Evolutionary conservation across 805 yeast genomes (phyloP).

Genomic region (Nakazawaea ambrosiae): DNA sequence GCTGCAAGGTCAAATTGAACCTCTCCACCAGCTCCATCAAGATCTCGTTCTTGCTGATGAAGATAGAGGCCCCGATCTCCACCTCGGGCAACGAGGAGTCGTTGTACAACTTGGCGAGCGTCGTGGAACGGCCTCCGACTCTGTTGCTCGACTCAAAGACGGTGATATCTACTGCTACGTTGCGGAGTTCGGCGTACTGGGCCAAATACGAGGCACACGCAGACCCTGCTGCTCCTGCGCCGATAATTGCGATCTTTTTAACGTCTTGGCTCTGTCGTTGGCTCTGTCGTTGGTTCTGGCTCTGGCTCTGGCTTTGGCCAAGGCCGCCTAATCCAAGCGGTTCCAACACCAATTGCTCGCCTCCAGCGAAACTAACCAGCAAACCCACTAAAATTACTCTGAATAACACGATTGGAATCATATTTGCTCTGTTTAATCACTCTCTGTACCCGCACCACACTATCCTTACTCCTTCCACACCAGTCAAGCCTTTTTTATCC

Average conservation of each 20-base stretch:
- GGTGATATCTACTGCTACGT: constrained; percentile 26
- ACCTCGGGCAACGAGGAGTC: constrained; percentile 10
- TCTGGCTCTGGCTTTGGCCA: too few species aligned
- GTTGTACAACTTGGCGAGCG: constrained; percentile 20
- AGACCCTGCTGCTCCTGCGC: constrained; percentile 48
- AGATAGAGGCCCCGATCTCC: constrained; percentile 42
- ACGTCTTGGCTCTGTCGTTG: too few species aligned
- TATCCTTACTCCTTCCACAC: too few species aligned
- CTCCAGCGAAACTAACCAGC: too few species aligned
- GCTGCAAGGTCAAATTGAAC: constrained; percentile 23
- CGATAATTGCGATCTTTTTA: constrained; percentile 34
- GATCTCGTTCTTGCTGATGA: constrained; percentile 32
- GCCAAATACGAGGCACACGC: constrained; percentile 39
- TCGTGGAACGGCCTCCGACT: constrained; percentile 40
- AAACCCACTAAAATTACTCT: too few species aligned
- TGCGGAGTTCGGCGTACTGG: constrained; percentile 20
- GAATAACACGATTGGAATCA: too few species aligned
- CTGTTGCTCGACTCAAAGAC: constrained; percentile 31
- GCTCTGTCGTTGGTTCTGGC: too few species aligned
- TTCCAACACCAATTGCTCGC: too few species aligned
- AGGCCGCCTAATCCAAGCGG: too few species aligned
- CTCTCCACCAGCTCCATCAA: constrained; percentile 28
- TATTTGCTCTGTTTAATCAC: too few species aligned
- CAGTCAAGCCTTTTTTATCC: too few species aligned
- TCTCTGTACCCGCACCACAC: too few species aligned